Conservation (phyloP, 306 rosid genomes). For the Pterocarpus macrocarpus region DNA sequence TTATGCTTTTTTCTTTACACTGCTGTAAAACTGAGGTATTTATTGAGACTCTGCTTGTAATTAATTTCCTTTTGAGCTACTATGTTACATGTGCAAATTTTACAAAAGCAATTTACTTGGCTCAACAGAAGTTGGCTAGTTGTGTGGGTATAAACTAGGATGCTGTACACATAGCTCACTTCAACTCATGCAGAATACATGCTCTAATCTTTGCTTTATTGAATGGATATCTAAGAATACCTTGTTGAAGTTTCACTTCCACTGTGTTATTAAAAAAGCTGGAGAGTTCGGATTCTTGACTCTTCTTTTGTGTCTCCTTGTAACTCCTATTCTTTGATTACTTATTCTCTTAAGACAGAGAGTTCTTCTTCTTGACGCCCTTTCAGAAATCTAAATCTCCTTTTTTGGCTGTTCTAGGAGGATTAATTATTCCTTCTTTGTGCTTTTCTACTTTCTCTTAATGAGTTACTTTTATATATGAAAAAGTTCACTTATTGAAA, state of each 20-base stretch:
- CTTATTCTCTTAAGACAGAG: not conserved
- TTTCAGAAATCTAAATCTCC: not conserved
- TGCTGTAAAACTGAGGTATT: slow-evolving; percentile 29
- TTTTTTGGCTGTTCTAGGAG: not conserved
- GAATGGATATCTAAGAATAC: not conserved
- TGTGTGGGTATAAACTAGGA: not conserved
- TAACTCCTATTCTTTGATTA: not conserved
- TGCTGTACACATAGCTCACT: slow-evolving; percentile 1
- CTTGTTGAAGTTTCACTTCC: not conserved
- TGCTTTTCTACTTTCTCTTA: slow-evolving; percentile 13
- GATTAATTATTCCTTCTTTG: not conserved
- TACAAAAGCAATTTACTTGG: slow-evolving; percentile 11
- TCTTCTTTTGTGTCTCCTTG: not conserved
- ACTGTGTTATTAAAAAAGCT: too few species aligned
- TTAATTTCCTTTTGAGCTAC: slow-evolving; percentile 14
- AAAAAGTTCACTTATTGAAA: not conserved
- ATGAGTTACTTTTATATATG: not conserved
- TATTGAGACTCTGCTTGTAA: not conserved
- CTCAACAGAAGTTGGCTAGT: slow-evolving; percentile 24
- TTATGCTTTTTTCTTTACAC: slow-evolving; percentile 13
- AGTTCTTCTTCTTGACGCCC: not conserved
- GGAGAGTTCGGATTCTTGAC: not conserved
- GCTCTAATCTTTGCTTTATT: slow-evolving; percentile 18
- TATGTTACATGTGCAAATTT: slow-evolving; percentile 34
- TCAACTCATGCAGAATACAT: not conserved